These are phyloP conservation scores for Monocercomonoides exilis DNA, from an alignment of 78 protist species.

Conservation along the genomic window DNA sequence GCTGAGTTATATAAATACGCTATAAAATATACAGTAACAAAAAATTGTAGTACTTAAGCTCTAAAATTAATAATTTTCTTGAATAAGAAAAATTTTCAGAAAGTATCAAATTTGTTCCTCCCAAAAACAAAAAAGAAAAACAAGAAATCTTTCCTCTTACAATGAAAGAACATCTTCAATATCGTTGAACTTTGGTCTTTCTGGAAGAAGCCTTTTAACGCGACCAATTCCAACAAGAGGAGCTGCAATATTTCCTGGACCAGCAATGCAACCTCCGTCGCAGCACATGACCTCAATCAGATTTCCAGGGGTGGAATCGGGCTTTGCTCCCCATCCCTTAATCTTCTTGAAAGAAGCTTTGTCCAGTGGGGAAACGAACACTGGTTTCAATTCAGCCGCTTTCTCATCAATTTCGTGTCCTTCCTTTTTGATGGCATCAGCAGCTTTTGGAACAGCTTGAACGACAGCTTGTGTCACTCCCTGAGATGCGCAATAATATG, in stretches of 20 bases:
- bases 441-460: not conserved
- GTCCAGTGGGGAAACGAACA: not conserved
- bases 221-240: too few relatives aligned
- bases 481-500: not conserved
- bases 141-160: too few relatives aligned
- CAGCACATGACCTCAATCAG: not conserved
- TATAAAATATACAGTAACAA: too few relatives aligned
- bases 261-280: not conserved
- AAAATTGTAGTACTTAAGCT: too few relatives aligned
- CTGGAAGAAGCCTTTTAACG: too few relatives aligned
- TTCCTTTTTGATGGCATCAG: not conserved
- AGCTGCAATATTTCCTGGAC: not conserved
- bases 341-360: not conserved
- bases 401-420: not conserved
- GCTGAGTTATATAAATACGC: too few relatives aligned
- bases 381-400: not conserved
- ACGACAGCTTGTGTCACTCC: not conserved
- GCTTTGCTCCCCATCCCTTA: not conserved
- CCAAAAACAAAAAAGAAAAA: too few relatives aligned
- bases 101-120: too few relatives aligned
- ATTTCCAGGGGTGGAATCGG: not conserved
- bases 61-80: too few relatives aligned
- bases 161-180: too few relatives aligned
- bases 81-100: too few relatives aligned
- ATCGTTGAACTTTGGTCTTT: too few relatives aligned